These are phyloP conservation scores for Lentinula boryana DNA, from an alignment of 768 basidiomycete genomes.

Conservation along the genomic window DNA sequence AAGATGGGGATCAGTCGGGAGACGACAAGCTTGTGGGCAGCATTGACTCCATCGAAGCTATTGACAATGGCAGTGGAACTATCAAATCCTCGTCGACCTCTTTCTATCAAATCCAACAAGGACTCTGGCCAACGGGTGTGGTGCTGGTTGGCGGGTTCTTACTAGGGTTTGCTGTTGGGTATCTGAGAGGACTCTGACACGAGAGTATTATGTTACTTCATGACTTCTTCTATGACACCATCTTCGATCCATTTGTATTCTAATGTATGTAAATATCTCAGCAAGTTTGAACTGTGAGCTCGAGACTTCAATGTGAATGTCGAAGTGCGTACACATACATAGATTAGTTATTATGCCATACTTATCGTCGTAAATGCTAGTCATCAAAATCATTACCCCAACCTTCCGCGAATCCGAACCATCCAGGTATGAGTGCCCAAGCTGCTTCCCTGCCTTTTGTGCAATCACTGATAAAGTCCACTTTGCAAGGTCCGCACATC, in stretches of 20 bases:
- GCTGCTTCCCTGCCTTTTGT: neutral
- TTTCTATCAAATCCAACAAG: neutral
- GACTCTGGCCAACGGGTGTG: neutral
- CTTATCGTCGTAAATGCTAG: neutral
- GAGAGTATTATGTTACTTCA: neutral
- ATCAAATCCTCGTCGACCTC: neutral
- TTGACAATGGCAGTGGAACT: neutral
- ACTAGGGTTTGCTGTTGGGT: neutral
- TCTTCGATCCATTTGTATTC: neutral
- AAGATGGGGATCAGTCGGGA: neutral
- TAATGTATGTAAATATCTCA: neutral
- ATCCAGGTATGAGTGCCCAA: neutral
- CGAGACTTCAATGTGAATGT: too few relatives aligned
- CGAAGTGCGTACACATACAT: too few relatives aligned
- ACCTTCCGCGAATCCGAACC: neutral
- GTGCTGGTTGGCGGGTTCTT: neutral
- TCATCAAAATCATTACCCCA: neutral
- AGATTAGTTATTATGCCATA: neutral
- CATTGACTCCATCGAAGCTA: neutral
- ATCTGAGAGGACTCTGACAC: neutral
- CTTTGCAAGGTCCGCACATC: slow-evolving; percentile 43
- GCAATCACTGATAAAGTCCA: slow-evolving; percentile 31
- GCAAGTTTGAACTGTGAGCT: too few relatives aligned
- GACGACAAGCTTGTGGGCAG: neutral
- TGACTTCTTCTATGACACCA: too few relatives aligned